Conservation (phyloP, 2,329 filamentous ascomycete genomes). For the Aspergillus awamori region DNA sequence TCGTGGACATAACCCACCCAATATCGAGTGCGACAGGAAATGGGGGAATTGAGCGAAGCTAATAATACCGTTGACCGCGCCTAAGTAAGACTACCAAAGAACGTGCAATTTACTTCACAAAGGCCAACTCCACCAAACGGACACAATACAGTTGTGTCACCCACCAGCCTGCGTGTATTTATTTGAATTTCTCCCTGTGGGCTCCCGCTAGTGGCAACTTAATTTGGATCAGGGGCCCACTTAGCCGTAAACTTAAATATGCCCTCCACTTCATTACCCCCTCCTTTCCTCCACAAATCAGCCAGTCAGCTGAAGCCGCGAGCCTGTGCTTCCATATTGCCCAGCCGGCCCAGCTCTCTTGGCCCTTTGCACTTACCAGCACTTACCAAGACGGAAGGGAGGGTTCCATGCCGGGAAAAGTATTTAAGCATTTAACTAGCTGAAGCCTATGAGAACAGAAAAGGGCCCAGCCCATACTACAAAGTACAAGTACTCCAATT, state of each 20-base stretch:
- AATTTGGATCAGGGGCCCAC: slow-evolving; percentile 8
- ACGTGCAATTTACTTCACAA: neutral
- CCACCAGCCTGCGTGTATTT: neutral
- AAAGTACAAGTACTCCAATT: neutral
- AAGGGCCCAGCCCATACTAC: neutral
- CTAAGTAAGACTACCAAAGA: neutral
- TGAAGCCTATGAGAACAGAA: neutral
- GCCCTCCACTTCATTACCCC: neutral
- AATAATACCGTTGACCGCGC: neutral
- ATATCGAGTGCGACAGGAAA: neutral
- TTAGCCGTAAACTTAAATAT: slow-evolving; percentile 1
- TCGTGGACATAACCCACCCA: neutral
- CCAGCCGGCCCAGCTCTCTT: neutral
- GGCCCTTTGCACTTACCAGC: neutral
- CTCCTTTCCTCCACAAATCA: neutral
- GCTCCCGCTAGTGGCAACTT: slow-evolving; percentile 11
- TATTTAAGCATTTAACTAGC: neutral
- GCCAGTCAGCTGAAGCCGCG: neutral
- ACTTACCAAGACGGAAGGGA: neutral
- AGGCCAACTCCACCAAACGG: neutral
- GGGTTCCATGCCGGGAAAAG: neutral
- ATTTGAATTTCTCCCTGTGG: neutral
- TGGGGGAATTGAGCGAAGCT: neutral
- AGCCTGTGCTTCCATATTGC: neutral
- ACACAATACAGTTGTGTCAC: neutral